phyloP scores from a whole-genome alignment of 2,329 filamentous ascomycete genomes.

The Pseudocercospora cruenta region DNA sequence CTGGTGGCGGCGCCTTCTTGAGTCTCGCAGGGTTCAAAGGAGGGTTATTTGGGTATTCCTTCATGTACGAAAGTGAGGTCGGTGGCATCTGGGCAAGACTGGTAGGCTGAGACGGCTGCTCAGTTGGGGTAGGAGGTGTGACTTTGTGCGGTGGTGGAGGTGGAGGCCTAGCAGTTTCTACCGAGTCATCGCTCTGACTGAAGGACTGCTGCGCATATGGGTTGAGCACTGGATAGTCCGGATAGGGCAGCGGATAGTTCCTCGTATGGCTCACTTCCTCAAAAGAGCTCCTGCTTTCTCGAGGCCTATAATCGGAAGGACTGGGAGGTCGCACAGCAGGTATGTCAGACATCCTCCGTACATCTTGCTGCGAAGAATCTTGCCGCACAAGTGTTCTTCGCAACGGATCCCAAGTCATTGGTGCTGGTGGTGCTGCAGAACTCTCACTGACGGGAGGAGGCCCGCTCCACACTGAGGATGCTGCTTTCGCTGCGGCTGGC shows the following conservation, averaged over 20 bases:
- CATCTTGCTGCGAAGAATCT: constrained; percentile 16
- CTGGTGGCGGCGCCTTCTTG: constrained; percentile 33
- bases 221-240: constrained; percentile 34
- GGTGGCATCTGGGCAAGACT: constrained; percentile 21
- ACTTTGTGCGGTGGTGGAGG: constrained; percentile 31
- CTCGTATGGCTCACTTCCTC: constrained; percentile 24
- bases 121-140: constrained; percentile 19
- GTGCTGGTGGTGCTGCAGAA: constrained; percentile 10
- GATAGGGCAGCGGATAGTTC: constrained; percentile 35
- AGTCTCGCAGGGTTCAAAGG: constrained; percentile 32
- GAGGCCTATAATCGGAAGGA: constrained; percentile 34
- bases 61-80: constrained; percentile 47
- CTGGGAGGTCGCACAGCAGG: constrained; percentile 35
- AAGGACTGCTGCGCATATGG: constrained; percentile 32
- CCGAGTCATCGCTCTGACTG: constrained; percentile 34
- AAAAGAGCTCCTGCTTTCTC: constrained; percentile 24
- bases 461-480: constrained; percentile 63
- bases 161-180: constrained; percentile 27
- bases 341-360: constrained; percentile 31
- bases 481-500: constrained; percentile 64
- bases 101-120: constrained; percentile 5
- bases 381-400: constrained; percentile 36
- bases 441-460: constrained; percentile 13
- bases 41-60: constrained; percentile 52
- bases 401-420: constrained; percentile 40